phyloP scores from a whole-genome alignment of 1,139 yeast genomes.

The Blastobotrys proliferans region DNA sequence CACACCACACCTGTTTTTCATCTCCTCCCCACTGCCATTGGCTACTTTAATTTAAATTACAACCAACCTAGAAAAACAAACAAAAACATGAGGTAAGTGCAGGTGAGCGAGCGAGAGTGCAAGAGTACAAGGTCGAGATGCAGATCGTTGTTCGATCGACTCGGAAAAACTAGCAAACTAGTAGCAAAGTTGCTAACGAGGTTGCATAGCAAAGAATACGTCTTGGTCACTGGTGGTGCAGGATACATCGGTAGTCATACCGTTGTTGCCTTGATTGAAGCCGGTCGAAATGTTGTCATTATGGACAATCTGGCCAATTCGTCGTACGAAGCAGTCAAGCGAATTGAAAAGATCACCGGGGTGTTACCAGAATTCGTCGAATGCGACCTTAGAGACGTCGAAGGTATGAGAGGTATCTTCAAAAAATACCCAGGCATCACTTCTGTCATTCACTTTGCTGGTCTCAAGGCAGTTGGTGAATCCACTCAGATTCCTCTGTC shows the following conservation, averaged over 20 bases:
- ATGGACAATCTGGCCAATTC: slow-evolving; percentile 71
- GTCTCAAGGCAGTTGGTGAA: slow-evolving; percentile 81
- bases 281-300: slow-evolving; percentile 65
- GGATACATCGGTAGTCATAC: slow-evolving; percentile 88
- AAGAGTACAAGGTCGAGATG: too few relatives aligned
- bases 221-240: slow-evolving; percentile 81
- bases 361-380: slow-evolving; percentile 52
- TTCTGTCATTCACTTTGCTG: slow-evolving; percentile 80
- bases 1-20: too few relatives aligned
- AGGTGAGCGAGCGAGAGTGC: too few relatives aligned
- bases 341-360: slow-evolving; percentile 56
- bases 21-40: too few relatives aligned
- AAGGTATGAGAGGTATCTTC: slow-evolving; percentile 48
- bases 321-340: slow-evolving; percentile 60
- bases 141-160: too few relatives aligned
- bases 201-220: slow-evolving; percentile 28
- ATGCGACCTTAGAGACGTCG: slow-evolving; percentile 55
- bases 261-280: slow-evolving; percentile 58
- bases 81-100: too few relatives aligned
- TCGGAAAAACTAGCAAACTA: not conserved
- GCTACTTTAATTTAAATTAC: too few relatives aligned
- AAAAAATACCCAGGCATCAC: slow-evolving; percentile 45
- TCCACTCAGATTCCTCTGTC: slow-evolving; percentile 67
- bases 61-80: too few relatives aligned
- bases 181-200: too few relatives aligned